Evolutionary conservation across 2,329 filamentous ascomycete genomes (phyloP).

Genomic region (Sarocladium oryzae): DNA sequence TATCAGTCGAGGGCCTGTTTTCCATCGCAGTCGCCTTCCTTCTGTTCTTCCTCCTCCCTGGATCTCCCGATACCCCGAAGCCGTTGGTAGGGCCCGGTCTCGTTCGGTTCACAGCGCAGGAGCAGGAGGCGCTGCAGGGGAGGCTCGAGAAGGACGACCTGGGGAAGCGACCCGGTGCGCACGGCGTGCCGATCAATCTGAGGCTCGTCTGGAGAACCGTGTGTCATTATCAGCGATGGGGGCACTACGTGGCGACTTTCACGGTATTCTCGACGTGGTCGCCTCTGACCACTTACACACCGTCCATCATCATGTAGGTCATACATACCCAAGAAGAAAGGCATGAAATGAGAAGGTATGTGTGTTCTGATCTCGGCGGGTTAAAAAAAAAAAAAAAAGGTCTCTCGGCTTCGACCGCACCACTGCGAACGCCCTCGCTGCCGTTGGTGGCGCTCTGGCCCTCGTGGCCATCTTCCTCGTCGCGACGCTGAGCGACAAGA

Average conservation of each 20-base stretch:
- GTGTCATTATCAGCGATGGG: slow-evolving; percentile 38
- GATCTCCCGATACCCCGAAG: slow-evolving; percentile 32
- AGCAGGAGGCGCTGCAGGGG: slow-evolving; percentile 26
- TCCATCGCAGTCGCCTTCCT: slow-evolving; percentile 32
- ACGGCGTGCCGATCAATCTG: slow-evolving; percentile 30
- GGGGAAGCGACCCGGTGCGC: slow-evolving; percentile 23
- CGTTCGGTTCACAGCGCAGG: slow-evolving; percentile 26
- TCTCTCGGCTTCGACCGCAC: slow-evolving; percentile 38
- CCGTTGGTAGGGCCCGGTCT: slow-evolving; percentile 32
- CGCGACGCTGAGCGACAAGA: slow-evolving; percentile 40
- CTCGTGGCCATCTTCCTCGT: slow-evolving; percentile 42
- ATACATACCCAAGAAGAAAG: too few species aligned
- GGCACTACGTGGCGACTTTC: slow-evolving; percentile 41
- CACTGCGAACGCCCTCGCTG: slow-evolving; percentile 40
- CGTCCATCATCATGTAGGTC: slow-evolving; percentile 35
- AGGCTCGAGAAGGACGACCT: slow-evolving; percentile 29
- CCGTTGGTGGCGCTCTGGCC: slow-evolving; percentile 34
- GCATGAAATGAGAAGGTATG: too few species aligned
- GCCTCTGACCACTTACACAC: slow-evolving; percentile 44
- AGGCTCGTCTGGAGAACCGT: slow-evolving; percentile 36
- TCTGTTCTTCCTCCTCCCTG: slow-evolving; percentile 35
- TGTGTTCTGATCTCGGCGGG: too few species aligned
- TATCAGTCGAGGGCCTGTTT: slow-evolving; percentile 39
- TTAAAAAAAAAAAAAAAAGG: slow-evolving; percentile 18
- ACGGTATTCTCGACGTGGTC: slow-evolving; percentile 46